These are phyloP conservation scores for Elasticomyces elasticus DNA, from an alignment of 495 filamentous ascomycete species.

Conservation along the genomic window DNA sequence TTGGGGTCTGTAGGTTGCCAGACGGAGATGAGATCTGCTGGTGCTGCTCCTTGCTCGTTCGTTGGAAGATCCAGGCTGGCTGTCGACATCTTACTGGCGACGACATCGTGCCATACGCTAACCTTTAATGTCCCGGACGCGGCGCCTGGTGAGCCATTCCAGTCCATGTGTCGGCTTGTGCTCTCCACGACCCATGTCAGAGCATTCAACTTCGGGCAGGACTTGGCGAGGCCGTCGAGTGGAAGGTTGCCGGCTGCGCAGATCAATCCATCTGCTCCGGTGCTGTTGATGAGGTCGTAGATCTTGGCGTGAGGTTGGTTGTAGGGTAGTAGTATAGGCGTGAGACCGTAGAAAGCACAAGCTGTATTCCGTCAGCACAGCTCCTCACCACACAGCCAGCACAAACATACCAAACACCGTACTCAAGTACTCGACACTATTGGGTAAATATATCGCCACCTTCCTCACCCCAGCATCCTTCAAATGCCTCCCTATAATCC, in stretches of 20 bases:
- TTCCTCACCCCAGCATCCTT: conserved; percentile 56
- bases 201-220: conserved; percentile 59
- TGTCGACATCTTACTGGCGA: conserved; percentile 49
- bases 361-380: conserved; percentile 31
- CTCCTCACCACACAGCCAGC: neutral
- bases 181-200: conserved; percentile 90
- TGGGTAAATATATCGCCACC: conserved; percentile 85
- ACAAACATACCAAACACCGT: conserved; percentile 51
- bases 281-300: conserved; percentile 56
- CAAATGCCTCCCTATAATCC: conserved; percentile 70
- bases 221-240: conserved; percentile 57
- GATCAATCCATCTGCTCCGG: conserved; percentile 68
- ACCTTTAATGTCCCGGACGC: conserved; percentile 63
- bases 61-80: conserved; percentile 41
- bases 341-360: conserved; percentile 71
- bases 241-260: conserved; percentile 83
- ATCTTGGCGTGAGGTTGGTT: conserved; percentile 57
- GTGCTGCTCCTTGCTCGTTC: conserved; percentile 16
- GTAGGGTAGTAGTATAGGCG: conserved; percentile 74
- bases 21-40: conserved; percentile 30
- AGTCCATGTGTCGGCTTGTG: conserved; percentile 86
- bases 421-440: conserved; percentile 78
- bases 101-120: conserved; percentile 76
- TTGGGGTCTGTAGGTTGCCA: conserved; percentile 29
- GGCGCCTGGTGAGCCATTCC: conserved; percentile 68